phyloP scores from a whole-genome alignment of 371 early-diverging fungal species.

The Quaeritorhiza haematococci region DNA sequence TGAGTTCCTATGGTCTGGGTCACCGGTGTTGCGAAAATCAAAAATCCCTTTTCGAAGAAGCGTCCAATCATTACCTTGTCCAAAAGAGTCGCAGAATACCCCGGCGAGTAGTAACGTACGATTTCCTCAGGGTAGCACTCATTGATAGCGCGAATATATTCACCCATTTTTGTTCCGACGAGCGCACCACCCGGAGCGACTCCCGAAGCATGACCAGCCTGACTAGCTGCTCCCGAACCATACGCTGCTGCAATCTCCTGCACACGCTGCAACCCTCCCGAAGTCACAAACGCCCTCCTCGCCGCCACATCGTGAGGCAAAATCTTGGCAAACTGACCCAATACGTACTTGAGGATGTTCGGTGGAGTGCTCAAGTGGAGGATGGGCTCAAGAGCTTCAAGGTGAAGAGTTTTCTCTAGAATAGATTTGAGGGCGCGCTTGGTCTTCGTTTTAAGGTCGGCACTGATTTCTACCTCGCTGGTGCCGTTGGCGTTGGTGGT shows the following conservation, averaged over 20 bases:
- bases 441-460: slow-evolving; percentile 44
- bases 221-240: slow-evolving; percentile 3
- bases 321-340: slow-evolving; percentile 50
- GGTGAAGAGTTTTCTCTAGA: slow-evolving; percentile 41
- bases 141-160: slow-evolving; percentile 45
- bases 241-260: slow-evolving; percentile 46
- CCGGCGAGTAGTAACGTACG: slow-evolving; percentile 52
- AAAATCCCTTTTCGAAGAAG: slow-evolving; percentile 5
- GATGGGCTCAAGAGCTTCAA: slow-evolving; percentile 47
- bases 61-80: too few relatives aligned
- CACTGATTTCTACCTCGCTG: slow-evolving; percentile 22
- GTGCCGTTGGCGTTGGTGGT: neutral
- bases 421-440: slow-evolving; percentile 50
- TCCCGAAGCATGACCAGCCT: neutral
- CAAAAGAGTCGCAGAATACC: slow-evolving; percentile 44
- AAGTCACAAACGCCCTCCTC: slow-evolving; percentile 47
- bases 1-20: neutral
- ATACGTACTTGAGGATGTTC: slow-evolving; percentile 48
- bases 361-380: slow-evolving; percentile 41
- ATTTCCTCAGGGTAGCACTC: slow-evolving; percentile 58
- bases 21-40: neutral
- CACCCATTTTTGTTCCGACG: slow-evolving; percentile 46
- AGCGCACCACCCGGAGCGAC: slow-evolving; percentile 6
- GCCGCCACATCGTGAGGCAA: slow-evolving; percentile 50
- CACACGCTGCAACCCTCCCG: slow-evolving; percentile 42